These are phyloP conservation scores for Ophiostoma ulmi DNA, from an alignment of 2,329 filamentous ascomycete genomes.

Conservation along the genomic window DNA sequence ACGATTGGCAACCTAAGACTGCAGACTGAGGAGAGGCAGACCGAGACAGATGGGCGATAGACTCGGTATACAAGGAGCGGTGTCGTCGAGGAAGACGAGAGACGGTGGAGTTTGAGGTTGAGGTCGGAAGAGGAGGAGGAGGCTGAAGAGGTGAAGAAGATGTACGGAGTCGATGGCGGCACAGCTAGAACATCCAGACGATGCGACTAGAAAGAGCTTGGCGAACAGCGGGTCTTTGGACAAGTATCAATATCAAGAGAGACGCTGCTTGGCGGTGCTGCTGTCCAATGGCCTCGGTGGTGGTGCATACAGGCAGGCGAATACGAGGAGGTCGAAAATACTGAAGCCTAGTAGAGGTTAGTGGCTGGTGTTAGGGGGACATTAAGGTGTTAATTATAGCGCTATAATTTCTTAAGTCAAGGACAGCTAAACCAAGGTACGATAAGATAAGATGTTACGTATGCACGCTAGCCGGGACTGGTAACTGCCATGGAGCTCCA, in stretches of 20 bases:
- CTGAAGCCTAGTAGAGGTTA: not conserved
- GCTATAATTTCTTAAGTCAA: not conserved
- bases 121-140: not conserved
- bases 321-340: not conserved
- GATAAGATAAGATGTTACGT: constrained; percentile 26
- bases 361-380: not conserved
- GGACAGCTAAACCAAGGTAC: not conserved
- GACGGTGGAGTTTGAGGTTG: not conserved
- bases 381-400: not conserved
- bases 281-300: not conserved
- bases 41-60: no score
- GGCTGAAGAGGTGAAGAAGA: not conserved
- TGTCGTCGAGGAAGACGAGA: not conserved
- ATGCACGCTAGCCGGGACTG: constrained; percentile 19
- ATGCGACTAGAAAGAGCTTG: constrained; percentile 9
- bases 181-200: not conserved
- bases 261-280: constrained; percentile 7
- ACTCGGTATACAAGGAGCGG: not conserved
- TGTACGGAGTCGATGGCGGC: not conserved
- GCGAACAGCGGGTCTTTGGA: constrained; percentile 13
- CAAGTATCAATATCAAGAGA: not conserved
- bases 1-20: not conserved
- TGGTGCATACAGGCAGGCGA: not conserved
- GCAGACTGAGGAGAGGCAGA: not conserved
- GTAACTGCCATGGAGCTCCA: constrained; percentile 6